Base-by-base conservation (phyloP, 2,329 filamentous ascomycete species). In the Biscogniauxia mediterranea region DNA sequence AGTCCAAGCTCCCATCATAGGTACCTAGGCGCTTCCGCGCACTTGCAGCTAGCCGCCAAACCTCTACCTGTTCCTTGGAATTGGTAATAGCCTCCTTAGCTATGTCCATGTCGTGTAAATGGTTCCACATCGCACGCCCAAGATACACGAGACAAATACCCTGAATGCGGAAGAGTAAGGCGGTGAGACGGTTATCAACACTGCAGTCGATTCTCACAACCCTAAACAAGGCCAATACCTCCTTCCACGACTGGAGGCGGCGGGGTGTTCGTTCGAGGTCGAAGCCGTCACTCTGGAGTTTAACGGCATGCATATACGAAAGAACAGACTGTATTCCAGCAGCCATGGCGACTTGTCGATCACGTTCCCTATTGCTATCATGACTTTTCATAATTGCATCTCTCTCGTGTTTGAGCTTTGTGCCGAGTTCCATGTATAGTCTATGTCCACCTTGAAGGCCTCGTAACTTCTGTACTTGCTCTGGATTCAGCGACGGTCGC, bases 351-450 rank as follows among this genome's bases (percentile, higher is more conserved):
- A 62, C 59, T 55, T 71, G 70, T 26, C 67, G 66, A 7, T 74
- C 70, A 50, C 65, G 68, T 2, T 70, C 69, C 9, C 63, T 61
- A 13, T 64, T 23, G 7, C 56, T 51, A 19, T 65, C 64, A 26
- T 62, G 61, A 23, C 62, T 64, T 56, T 72, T 73, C 58, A 74
- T 64, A n/a, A 83, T 77, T 17, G 74, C 78, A 63, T 87, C 84
- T 25, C 83, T 81, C 13, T 79, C 75, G 62, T 85, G 83, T 74
- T 87, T 87, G 19, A 86, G 74, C 57, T 77, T 80, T 32, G 76
- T 80, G 2, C 81, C 84, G 7, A 85, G 67, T 2, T 64, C 70
- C 26, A 71, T 73, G 65, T 79, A 80, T 32, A 69, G 73, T 13
- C 67, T 64, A 21, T 79, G 76, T 51, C 74, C 78, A 1, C 78